Evolutionary conservation across 345 rosid genomes (phyloP), one percentile per base, ranked within the genome.

Genomic region (Syzygium aromaticum): DNA sequence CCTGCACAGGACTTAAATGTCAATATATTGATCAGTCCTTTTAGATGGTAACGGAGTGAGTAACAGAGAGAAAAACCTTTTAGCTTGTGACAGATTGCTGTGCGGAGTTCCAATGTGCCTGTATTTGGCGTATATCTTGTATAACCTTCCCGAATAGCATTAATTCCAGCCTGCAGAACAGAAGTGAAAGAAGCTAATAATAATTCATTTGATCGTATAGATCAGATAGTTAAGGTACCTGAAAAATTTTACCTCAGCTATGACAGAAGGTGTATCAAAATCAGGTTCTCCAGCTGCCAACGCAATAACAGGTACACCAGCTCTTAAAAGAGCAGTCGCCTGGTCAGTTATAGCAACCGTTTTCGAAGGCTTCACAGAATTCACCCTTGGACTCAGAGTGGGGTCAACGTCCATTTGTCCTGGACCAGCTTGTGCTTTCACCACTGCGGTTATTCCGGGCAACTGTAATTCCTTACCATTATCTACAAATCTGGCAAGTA

Each of bases 211-310:
- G 40, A 52, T 53, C 17, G 15, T 53, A 56, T 11, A 54, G 23
- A 53, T 43, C 38, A 27, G 11, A 30, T 51, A 51, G 86, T 85
- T 27, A 40, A 52, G n/a, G 1, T 17, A 25, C 21, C 10, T 15
- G 25, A 88, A 87, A n/a, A 46, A 27, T 49, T 52, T 56, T 64
- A 96, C 99, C 96, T 96, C 98, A 11, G 97, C 92, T 88, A 98
- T 93, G 63, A 87, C 78, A 86, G 92, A 85, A 51, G 99, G 99
- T 4, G 99, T 98, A 85, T 96, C 98, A 77, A 96, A 98, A 93
- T 98, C 99, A 15, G 99, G 99, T 86, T 98, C 99, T 82, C 99
- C 99, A 51, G 99, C 99, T 85, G 99, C 99, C 92, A 98, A 92
- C 21, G 96, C 91, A 87, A 98, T 94, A 63, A 98, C 94, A 6